Conservation (phyloP, 495 filamentous ascomycete species). For the Platismatia glauca region DNA sequence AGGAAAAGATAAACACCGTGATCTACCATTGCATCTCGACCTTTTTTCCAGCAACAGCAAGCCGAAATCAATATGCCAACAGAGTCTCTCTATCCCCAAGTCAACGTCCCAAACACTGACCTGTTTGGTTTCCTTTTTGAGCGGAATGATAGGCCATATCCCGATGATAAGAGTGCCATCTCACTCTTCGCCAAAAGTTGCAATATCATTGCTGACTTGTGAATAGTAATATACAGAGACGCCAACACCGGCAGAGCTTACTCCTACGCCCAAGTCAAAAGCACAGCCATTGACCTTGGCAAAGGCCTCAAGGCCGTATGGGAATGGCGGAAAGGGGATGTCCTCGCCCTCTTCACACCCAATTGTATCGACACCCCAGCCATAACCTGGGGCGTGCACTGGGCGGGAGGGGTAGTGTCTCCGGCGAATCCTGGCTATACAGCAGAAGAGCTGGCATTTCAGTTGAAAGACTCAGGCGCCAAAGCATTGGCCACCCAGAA, state of each 20-base stretch:
- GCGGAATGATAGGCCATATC: conserved; percentile 52
- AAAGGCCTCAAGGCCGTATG: conserved; percentile 65
- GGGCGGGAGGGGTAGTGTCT: conserved; percentile 73
- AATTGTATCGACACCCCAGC: conserved; percentile 67
- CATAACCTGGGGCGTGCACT: conserved; percentile 69
- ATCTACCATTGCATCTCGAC: background rate
- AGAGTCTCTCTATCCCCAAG: conserved; percentile 36
- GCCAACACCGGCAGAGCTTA: conserved; percentile 62
- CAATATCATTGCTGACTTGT: conserved; percentile 1
- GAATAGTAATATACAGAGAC: conserved; percentile 69
- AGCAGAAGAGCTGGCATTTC: conserved; percentile 75
- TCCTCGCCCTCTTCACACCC: conserved; percentile 60
- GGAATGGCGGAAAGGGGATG: conserved; percentile 75
- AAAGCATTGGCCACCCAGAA: conserved; percentile 68
- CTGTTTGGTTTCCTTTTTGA: conserved; percentile 74
- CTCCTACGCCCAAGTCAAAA: conserved; percentile 60
- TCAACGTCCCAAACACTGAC: conserved; percentile 59
- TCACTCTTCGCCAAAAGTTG: background rate
- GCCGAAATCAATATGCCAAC: conserved; percentile 19
- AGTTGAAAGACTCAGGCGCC: conserved; percentile 72
- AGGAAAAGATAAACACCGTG: background rate
- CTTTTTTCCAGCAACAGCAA: background rate
- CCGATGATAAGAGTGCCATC: conserved; percentile 54
- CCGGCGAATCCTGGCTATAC: conserved; percentile 88
- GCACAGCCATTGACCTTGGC: conserved; percentile 64